These are phyloP conservation scores for Yueomyces sinensis DNA, from an alignment of 805 yeast species.

Conservation along the genomic window DNA sequence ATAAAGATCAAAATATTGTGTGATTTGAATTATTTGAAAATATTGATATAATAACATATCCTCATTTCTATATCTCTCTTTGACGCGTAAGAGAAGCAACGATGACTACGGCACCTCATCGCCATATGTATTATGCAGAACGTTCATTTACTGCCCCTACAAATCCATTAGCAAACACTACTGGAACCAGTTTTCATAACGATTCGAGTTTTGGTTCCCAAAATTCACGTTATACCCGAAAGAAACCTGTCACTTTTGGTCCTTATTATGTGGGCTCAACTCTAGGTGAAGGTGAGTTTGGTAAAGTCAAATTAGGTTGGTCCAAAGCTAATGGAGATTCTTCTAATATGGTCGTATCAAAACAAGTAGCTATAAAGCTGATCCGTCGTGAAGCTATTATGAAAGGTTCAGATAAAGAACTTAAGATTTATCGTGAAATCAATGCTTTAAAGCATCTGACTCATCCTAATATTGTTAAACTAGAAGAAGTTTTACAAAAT, in stretches of 20 bases:
- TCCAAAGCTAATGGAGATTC: constrained; percentile 38
- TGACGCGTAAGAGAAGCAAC: background rate
- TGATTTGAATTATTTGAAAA: too few species aligned
- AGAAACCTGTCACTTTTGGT: constrained; percentile 74
- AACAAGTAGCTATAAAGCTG: constrained; percentile 87
- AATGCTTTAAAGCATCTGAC: constrained; percentile 74
- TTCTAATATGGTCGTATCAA: constrained; percentile 27
- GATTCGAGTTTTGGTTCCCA: background rate
- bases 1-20: too few species aligned
- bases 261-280: constrained; percentile 85
- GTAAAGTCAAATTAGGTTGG: constrained; percentile 96
- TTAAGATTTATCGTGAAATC: constrained; percentile 85
- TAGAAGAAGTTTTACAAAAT: constrained; percentile 87
- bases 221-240: constrained; percentile 12
- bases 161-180: background rate
- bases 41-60: too few species aligned
- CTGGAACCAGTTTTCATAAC: background rate
- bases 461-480: constrained; percentile 86
- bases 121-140: constrained; percentile 18
- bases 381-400: constrained; percentile 83
- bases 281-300: constrained; percentile 95
- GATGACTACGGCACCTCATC: constrained; percentile 15
- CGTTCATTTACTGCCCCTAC: constrained; percentile 1
- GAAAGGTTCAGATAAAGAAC: constrained; percentile 72
- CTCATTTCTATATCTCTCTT: too few species aligned